Evolutionary conservation across 2,329 filamentous ascomycete species (phyloP).

Genomic region (Penicillium nordicum): DNA sequence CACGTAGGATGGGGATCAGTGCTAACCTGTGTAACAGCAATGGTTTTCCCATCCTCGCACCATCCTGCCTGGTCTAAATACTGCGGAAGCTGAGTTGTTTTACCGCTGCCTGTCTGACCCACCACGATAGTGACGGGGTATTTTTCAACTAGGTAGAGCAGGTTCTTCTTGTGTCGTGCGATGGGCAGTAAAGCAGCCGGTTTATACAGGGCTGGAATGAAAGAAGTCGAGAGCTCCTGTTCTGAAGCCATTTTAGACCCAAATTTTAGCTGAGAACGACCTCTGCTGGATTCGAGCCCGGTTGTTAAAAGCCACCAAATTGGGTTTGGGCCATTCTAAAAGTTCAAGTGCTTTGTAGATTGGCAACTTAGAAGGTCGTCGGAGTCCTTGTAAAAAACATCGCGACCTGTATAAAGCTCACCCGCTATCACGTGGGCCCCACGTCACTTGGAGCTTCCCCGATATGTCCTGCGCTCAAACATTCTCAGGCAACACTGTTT

Average conservation of each 20-base stretch:
- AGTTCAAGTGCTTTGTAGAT: background rate
- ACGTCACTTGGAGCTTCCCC: conserved; percentile 28
- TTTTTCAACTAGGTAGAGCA: conserved; percentile 84
- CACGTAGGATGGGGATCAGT: background rate
- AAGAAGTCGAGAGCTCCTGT: conserved; percentile 44
- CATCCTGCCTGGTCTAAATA: conserved; percentile 85
- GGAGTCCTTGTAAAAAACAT: conserved; percentile 7
- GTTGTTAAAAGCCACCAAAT: background rate
- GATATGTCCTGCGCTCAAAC: conserved; percentile 15
- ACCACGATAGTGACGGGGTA: conserved; percentile 82
- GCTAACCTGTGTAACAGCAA: conserved; percentile 85
- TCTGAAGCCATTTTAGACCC: conserved; percentile 41
- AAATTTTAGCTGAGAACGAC: background rate
- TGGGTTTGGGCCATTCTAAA: conserved; percentile 3
- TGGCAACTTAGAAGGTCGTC: conserved; percentile 1
- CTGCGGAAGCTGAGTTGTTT: conserved; percentile 93
- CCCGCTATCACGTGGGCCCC: conserved; percentile 26
- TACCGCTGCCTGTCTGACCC: conserved; percentile 90
- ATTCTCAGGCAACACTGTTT: conserved; percentile 19
- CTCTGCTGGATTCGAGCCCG: background rate
- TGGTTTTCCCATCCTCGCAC: conserved; percentile 76
- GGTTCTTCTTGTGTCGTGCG: conserved; percentile 70
- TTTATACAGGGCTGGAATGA: conserved; percentile 82
- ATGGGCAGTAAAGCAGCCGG: conserved; percentile 82
- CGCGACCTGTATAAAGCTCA: conserved; percentile 16